phyloP scores from a whole-genome alignment of 2,329 filamentous ascomycete species.

The Diaporthe vexans region DNA sequence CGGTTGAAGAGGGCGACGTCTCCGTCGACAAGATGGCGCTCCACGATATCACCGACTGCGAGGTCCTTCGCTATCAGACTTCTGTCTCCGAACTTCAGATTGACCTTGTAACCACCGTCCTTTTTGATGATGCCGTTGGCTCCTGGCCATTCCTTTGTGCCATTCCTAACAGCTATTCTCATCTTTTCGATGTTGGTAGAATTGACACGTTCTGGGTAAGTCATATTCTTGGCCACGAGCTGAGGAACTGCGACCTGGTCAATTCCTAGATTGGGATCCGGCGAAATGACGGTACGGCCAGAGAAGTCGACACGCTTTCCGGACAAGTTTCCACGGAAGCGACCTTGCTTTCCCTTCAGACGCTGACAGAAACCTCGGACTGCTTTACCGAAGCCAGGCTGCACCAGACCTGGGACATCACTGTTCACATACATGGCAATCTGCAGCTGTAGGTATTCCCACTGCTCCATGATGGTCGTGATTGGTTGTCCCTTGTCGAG shows the following conservation, averaged over 20 bases:
- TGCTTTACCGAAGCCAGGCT: slow-evolving; percentile 87
- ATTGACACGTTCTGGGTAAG: slow-evolving; percentile 91
- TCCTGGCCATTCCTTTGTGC: slow-evolving; percentile 85
- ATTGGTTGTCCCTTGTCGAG: slow-evolving; percentile 87
- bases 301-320: slow-evolving; percentile 99
- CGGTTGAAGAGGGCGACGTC: slow-evolving; percentile 98
- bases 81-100: slow-evolving; percentile 81
- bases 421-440: slow-evolving; percentile 99
- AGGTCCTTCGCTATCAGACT: slow-evolving; percentile 81
- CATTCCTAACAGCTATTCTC: slow-evolving; percentile 79
- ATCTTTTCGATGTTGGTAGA: slow-evolving; percentile 89
- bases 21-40: slow-evolving; percentile 93
- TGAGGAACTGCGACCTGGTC: slow-evolving; percentile 94
- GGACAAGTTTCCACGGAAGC: slow-evolving; percentile 95
- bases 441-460: slow-evolving; percentile 96
- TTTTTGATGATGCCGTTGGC: slow-evolving; percentile 85
- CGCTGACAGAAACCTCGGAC: slow-evolving; percentile 96
- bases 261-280: slow-evolving; percentile 93
- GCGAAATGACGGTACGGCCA: slow-evolving; percentile 96
- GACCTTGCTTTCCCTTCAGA: slow-evolving; percentile 96
- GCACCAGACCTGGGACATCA: slow-evolving; percentile 92
- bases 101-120: slow-evolving; percentile 75
- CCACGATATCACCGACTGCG: slow-evolving; percentile 87
- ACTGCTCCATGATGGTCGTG: slow-evolving; percentile 95
- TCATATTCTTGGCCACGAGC: slow-evolving; percentile 95